Conservation (phyloP, 495 filamentous ascomycete species). For the Lepidopterella palustris region DNA sequence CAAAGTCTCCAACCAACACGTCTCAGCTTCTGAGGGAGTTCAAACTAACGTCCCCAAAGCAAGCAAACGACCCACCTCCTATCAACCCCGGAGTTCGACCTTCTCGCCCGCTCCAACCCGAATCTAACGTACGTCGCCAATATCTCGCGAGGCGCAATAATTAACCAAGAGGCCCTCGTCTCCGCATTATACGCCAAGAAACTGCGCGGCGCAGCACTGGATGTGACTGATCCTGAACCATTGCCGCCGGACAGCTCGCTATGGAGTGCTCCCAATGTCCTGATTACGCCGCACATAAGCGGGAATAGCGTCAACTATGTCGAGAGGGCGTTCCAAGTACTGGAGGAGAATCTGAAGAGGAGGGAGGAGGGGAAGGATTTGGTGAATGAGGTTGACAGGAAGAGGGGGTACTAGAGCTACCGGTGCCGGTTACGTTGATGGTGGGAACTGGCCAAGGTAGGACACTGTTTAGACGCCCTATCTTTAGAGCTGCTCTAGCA, state of each 20-base stretch:
- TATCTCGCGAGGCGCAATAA: constrained; percentile 64
- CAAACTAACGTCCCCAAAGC: constrained; percentile 13
- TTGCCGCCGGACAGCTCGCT: constrained; percentile 62
- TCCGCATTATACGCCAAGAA: constrained; percentile 47
- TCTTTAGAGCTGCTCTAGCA: no score
- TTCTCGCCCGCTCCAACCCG: constrained; percentile 50
- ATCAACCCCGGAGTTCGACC: constrained; percentile 56
- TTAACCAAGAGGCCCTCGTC: constrained; percentile 64
- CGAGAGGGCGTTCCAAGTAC: constrained; percentile 52
- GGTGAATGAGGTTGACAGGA: constrained; percentile 61
- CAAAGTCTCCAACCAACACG: no score
- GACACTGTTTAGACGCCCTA: no score
- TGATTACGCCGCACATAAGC: constrained; percentile 77
- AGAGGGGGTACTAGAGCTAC: constrained; percentile 50
- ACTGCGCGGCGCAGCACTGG: constrained; percentile 68
- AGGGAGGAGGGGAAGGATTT: constrained; percentile 53
- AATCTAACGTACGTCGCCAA: constrained; percentile 75
- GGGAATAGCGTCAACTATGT: constrained; percentile 53
- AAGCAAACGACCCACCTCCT: constrained; percentile 58
- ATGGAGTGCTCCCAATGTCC: constrained; percentile 66
- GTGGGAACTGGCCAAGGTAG: no score
- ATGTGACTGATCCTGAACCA: constrained; percentile 85
- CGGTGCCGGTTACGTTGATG: no score
- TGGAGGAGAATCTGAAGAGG: constrained; percentile 55
- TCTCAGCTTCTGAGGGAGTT: no score